Conservation (phyloP, 345 rosid genomes). For the Mercurialis annua region DNA sequence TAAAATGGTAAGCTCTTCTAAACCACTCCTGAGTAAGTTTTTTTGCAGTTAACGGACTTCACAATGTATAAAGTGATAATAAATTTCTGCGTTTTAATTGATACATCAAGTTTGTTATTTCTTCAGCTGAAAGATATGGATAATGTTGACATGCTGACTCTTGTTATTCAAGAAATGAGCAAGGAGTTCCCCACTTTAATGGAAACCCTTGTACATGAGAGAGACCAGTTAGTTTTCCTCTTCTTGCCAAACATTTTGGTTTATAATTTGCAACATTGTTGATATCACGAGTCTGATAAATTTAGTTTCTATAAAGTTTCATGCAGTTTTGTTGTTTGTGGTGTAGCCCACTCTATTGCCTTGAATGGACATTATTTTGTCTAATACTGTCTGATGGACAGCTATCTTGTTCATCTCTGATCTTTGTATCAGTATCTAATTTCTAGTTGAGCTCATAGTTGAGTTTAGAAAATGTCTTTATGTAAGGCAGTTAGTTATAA, state of each 20-base stretch:
- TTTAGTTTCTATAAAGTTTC: no score
- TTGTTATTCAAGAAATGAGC: slow-evolving; percentile 98
- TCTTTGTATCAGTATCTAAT: no score
- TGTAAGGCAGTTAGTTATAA: no score
- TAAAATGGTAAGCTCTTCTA: slow-evolving; percentile 51
- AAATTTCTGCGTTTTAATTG: slow-evolving; percentile 14
- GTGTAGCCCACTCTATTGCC: no score
- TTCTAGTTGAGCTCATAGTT: no score
- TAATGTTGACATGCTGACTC: slow-evolving; percentile 89
- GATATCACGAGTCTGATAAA: no score
- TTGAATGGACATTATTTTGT: no score
- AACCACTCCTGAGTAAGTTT: background rate
- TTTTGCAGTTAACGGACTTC: background rate
- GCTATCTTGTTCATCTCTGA: no score
- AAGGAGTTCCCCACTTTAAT: slow-evolving; percentile 88
- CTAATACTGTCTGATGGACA: no score
- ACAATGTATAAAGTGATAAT: background rate
- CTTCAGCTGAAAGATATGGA: slow-evolving; percentile 91
- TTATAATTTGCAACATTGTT: background rate
- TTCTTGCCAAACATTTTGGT: slow-evolving; percentile 15
- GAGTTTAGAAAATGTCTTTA: no score
- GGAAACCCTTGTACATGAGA: slow-evolving; percentile 91
- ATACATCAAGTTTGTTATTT: slow-evolving; percentile 15
- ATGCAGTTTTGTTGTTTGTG: no score
- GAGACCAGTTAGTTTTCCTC: slow-evolving; percentile 81